A percentile compares a stretch with the other conserved stretches of the same genome.
Conservation (phyloP, 352 stramenopile genomes). For the Poterioochromonas sp. region DNA sequence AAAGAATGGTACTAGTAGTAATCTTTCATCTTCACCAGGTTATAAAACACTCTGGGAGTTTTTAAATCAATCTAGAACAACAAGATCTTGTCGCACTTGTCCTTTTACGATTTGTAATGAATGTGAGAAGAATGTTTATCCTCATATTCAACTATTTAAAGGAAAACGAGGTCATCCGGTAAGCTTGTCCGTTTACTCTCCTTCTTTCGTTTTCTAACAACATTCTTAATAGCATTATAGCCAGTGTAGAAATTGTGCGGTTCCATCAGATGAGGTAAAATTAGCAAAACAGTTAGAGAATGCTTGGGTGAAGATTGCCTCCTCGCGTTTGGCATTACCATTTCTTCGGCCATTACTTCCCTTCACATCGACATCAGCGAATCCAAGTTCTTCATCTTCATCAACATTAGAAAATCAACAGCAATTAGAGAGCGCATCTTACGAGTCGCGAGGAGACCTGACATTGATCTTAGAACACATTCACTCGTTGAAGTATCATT, state of each 20-base stretch:
- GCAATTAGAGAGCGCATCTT: neutral
- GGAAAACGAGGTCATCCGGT: neutral
- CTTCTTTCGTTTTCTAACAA: neutral
- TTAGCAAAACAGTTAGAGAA: neutral
- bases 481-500: neutral
- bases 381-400: neutral
- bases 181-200: neutral
- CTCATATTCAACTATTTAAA: neutral
- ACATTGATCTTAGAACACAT: neutral
- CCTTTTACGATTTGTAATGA: constrained; percentile 5
- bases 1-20: neutral
- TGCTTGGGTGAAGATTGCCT: neutral
- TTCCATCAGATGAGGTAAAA: too few species aligned
- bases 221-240: neutral
- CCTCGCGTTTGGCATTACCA: neutral
- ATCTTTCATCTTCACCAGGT: neutral
- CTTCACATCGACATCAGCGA: neutral
- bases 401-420: neutral
- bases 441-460: too few species aligned
- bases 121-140: neutral
- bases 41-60: neutral
- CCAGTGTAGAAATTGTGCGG: neutral
- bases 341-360: constrained; percentile 8
- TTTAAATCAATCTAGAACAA: neutral
- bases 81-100: too few species aligned